Conservation (phyloP, 2,329 filamentous ascomycete species). For the Botrytis galanthina region DNA sequence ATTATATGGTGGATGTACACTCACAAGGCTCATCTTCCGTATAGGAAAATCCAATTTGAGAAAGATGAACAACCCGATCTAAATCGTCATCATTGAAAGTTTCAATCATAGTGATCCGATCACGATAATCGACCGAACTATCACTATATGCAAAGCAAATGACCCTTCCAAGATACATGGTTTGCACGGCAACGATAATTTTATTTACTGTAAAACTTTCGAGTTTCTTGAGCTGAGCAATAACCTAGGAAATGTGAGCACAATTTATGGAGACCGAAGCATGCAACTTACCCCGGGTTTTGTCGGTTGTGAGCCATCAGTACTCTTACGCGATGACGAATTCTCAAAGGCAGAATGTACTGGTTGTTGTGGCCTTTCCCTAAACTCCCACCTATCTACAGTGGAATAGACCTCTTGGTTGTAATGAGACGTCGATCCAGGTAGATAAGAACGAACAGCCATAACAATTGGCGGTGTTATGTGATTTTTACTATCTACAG, state of each 20-base stretch:
- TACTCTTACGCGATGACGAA: conserved; percentile 62
- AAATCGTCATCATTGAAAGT: conserved; percentile 63
- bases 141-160: conserved; percentile 75
- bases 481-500: conserved; percentile 50
- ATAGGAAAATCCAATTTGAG: conserved; percentile 77
- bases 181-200: conserved; percentile 65
- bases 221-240: conserved; percentile 56
- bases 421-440: conserved; percentile 53
- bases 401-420: conserved; percentile 68
- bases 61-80: conserved; percentile 64
- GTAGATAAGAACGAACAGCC: conserved; percentile 66
- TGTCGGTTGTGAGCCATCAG: conserved; percentile 21
- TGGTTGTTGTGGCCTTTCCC: conserved; percentile 56
- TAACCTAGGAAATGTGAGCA: conserved; percentile 39
- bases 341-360: conserved; percentile 78
- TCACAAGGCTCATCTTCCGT: conserved; percentile 62
- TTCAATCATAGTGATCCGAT: conserved; percentile 69
- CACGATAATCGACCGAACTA: conserved; percentile 76
- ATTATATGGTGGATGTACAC: conserved; percentile 29
- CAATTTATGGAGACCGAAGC: conserved; percentile 15
- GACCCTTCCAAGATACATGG: conserved; percentile 68
- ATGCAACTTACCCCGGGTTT: conserved; percentile 32
- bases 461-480: conserved; percentile 59
- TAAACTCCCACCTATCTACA: conserved; percentile 78
- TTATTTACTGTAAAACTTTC: conserved; percentile 69